These are phyloP conservation scores for Aquilaria agallochum DNA, from an alignment of 441 rosid species.

Conservation along the genomic window DNA sequence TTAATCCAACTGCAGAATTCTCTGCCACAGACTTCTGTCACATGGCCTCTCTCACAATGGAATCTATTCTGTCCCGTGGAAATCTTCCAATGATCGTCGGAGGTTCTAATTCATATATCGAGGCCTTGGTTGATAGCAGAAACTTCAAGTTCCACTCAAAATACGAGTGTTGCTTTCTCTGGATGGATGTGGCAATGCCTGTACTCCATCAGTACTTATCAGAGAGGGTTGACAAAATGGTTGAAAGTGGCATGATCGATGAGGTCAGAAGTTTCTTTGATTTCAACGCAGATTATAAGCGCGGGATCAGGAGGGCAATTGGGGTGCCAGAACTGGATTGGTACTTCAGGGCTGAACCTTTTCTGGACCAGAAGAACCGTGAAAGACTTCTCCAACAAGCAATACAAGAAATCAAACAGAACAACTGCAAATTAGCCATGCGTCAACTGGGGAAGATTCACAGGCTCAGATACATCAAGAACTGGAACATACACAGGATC, in stretches of 20 bases:
- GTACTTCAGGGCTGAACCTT: constrained; percentile 40
- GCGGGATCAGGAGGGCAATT: constrained; percentile 57
- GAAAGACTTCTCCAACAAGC: constrained; percentile 36
- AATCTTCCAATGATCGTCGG: constrained; percentile 32
- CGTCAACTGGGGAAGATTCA: constrained; percentile 59
- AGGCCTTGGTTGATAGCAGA: constrained; percentile 25
- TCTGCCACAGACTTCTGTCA: constrained; percentile 40
- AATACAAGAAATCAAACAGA: constrained; percentile 45
- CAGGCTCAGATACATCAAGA: constrained; percentile 40
- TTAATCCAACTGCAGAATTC: constrained; percentile 48
- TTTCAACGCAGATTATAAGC: constrained; percentile 37
- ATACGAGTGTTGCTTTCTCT: constrained; percentile 34
- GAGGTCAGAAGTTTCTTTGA: constrained; percentile 30
- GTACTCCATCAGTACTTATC: constrained; percentile 22
- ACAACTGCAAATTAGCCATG: constrained; percentile 47
- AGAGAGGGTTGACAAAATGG: constrained; percentile 36
- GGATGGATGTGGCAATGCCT: constrained; percentile 34
- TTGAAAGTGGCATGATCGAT: constrained; percentile 27
- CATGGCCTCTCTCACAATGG: constrained; percentile 38
- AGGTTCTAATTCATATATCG: constrained; percentile 29
- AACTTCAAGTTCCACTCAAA: constrained; percentile 21
- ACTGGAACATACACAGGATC: constrained; percentile 60
- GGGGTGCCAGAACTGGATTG: constrained; percentile 69
- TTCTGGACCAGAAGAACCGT: constrained; percentile 20
- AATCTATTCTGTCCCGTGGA: constrained; percentile 30